Conservation (phyloP, 768 basidiomycete genomes). For the Kwoniella pini region DNA sequence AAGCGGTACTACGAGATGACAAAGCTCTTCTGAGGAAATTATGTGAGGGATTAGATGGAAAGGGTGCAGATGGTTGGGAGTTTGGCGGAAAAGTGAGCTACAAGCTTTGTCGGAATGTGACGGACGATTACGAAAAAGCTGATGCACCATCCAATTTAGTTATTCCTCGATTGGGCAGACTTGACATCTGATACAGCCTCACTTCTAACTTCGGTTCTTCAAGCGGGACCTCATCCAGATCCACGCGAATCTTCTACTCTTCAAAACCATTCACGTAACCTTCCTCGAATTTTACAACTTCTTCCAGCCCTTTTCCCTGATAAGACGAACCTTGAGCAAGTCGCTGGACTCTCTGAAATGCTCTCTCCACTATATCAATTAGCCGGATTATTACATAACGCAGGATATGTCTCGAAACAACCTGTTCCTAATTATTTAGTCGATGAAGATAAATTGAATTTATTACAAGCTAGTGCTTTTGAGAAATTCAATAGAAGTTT, state of each 20-base stretch:
- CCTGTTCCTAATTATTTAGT: constrained; percentile 23
- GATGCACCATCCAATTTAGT: too few species aligned
- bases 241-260: constrained; percentile 19
- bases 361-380: constrained; percentile 39
- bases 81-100: constrained; percentile 72
- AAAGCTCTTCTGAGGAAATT: constrained; percentile 66
- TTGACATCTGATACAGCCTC: background rate
- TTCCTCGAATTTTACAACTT: constrained; percentile 36
- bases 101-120: background rate
- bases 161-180: constrained; percentile 12
- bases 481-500: constrained; percentile 36
- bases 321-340: constrained; percentile 37
- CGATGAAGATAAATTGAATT: constrained; percentile 46
- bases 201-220: constrained; percentile 15
- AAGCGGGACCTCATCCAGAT: constrained; percentile 14
- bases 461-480: constrained; percentile 43
- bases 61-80: constrained; percentile 72
- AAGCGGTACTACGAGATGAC: constrained; percentile 74
- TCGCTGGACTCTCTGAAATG: constrained; percentile 45
- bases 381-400: constrained; percentile 24
- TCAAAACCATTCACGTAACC: constrained; percentile 11
- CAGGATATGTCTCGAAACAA: constrained; percentile 32
- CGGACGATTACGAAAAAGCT: too few species aligned
- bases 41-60: constrained; percentile 66
- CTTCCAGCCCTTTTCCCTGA: constrained; percentile 44